Base-by-base conservation (phyloP, 2,329 filamentous ascomycete genomes). In the Colletotrichum gigasporum region DNA sequence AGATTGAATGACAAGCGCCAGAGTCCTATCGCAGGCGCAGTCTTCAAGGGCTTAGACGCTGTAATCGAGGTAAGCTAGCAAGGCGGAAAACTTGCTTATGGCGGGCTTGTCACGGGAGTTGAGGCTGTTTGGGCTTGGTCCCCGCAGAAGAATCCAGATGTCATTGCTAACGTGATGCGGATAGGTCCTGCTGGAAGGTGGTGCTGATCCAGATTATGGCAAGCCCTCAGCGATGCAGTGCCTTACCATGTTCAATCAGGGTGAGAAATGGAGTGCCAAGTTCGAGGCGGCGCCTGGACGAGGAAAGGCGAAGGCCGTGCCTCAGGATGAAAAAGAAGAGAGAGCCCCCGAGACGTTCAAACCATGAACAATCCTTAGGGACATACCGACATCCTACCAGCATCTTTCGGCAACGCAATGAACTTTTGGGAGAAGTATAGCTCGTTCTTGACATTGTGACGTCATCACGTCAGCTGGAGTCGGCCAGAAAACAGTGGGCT, bases 21-120 rank as follows among this genome's bases (percentile, higher is more conserved):
- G 75, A 91, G 87, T 67, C 87, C 88, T 1, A 79, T 93, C 3
- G 90, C 90, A 0, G 90, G 90, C 0, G 90, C 90, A 0, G 87
- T 93, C 9, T 93, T 93, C 75, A 93, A 93, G 75, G 87, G 86
- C 8, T 88, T 90, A 71, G 83, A 85, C 61, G 85, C 84, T 3
- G 86, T 92, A 4, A 83, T 92, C 11, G 84, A 86, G 73, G 83
- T 85, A 67, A 55, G 75, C 66, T 9, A 12, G 22, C 18, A 30
- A 20, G 9, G 14, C 11, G 22, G 10, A 16, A 22, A 2, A 4
- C 11, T 14, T 20, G 14, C 22, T 18, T 18, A 7, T 1, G n/a
- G 7, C 44, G 10, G 16, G 9, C 5, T 18, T 28, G 10, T 53
- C 12, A 24, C 20, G 18, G 16, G 50, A 24, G 28, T 26, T 10